A percentile compares a stretch with the other conserved stretches of the same genome.
These are phyloP conservation scores for Diaporthe sp. DNA, from an alignment of 2,329 filamentous ascomycete species.

Conservation along the genomic window DNA sequence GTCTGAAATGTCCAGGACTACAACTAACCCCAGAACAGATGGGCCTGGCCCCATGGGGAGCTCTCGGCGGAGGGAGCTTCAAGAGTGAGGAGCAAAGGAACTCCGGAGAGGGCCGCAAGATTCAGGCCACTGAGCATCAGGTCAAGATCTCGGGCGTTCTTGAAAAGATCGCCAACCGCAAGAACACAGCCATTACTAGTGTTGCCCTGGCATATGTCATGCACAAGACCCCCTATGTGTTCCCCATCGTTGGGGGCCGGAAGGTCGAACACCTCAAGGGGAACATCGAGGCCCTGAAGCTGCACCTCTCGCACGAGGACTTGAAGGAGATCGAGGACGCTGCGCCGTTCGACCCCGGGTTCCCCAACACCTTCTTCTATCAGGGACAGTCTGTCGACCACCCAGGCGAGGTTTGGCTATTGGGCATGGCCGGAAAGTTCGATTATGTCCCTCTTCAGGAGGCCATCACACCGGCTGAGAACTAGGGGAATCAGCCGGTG, in stretches of 20 bases:
- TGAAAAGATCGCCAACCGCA: slow-evolving; percentile 64
- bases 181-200: slow-evolving; percentile 60
- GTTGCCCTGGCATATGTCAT: slow-evolving; percentile 80
- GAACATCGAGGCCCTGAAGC: slow-evolving; percentile 77
- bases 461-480: slow-evolving; percentile 40
- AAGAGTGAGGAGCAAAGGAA: slow-evolving; percentile 51
- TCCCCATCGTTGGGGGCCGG: slow-evolving; percentile 79
- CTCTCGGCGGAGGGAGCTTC: slow-evolving; percentile 60
- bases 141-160: slow-evolving; percentile 61
- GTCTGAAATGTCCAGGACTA: not conserved
- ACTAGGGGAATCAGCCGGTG: slow-evolving; percentile 14
- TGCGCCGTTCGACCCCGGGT: slow-evolving; percentile 74
- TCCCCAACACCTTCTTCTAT: slow-evolving; percentile 73
- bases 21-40: slow-evolving; percentile 49
- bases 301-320: slow-evolving; percentile 72
- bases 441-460: slow-evolving; percentile 63
- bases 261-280: slow-evolving; percentile 78
- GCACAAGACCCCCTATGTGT: slow-evolving; percentile 79
- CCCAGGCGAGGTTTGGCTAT: slow-evolving; percentile 58
- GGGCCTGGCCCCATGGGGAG: slow-evolving; percentile 65
- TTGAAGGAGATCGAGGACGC: slow-evolving; percentile 76
- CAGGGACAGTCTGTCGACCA: slow-evolving; percentile 54
- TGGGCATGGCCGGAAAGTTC: slow-evolving; percentile 62
- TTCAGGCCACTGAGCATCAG: slow-evolving; percentile 65
- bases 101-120: slow-evolving; percentile 53